These are phyloP conservation scores for Mycosarcoma maydis DNA, from an alignment of 1,284 basidiomycete species.

Conservation along the genomic window DNA sequence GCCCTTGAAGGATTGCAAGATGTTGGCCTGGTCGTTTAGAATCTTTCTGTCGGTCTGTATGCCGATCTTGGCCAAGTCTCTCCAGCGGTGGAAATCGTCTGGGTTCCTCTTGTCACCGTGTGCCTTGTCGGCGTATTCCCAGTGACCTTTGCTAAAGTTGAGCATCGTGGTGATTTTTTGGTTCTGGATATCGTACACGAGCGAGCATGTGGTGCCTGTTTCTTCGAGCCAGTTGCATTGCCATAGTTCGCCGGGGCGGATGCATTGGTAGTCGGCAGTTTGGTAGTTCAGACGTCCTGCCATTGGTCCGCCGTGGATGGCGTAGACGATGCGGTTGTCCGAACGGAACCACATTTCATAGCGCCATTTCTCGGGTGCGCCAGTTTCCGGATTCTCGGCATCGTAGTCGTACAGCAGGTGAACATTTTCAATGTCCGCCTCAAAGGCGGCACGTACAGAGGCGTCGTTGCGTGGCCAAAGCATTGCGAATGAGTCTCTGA, in stretches of 20 bases:
- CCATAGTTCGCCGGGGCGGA: conserved; percentile 56
- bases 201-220: conserved; percentile 64
- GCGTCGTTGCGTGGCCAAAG: conserved; percentile 44
- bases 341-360: conserved; percentile 65
- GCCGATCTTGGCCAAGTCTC: conserved; percentile 60
- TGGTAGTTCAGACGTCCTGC: conserved; percentile 64
- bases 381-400: conserved; percentile 48
- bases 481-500: conserved; percentile 14
- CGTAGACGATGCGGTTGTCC: conserved; percentile 64
- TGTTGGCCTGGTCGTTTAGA: conserved; percentile 64
- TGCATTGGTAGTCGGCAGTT: conserved; percentile 60
- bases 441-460: conserved; percentile 22
- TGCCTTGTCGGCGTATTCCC: conserved; percentile 58
- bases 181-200: conserved; percentile 61
- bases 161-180: conserved; percentile 63
- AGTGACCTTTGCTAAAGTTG: conserved; percentile 65
- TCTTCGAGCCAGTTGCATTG: conserved; percentile 66
- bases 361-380: conserved; percentile 52
- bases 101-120: conserved; percentile 66
- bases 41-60: conserved; percentile 58
- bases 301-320: conserved; percentile 65
- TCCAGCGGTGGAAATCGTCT: conserved; percentile 63
- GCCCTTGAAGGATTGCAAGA: conserved; percentile 58
- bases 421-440: conserved; percentile 37
- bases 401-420: conserved; percentile 52